Conservation (phyloP, 805 yeast genomes). For the Hanseniaspora valbyensis region DNA sequence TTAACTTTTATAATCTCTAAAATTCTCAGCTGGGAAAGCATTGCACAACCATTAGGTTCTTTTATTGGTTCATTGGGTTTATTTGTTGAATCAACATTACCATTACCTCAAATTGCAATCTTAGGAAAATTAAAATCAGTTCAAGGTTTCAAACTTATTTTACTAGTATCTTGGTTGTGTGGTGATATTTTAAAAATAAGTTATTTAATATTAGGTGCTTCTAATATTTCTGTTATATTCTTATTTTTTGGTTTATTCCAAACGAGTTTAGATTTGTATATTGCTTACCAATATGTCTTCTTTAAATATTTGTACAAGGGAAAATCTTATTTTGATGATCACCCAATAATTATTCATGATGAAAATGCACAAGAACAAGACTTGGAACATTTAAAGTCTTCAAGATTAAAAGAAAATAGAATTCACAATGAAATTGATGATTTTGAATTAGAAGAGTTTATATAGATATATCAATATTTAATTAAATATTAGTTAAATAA, state of each 20-base stretch:
- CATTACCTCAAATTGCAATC: conserved; percentile 68
- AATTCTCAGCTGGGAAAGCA: conserved; percentile 33
- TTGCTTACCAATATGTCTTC: conserved; percentile 61
- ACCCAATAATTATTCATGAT: conserved; percentile 8
- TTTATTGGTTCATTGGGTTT: conserved; percentile 53
- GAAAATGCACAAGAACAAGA: conserved; percentile 2
- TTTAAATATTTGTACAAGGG: conserved; percentile 36
- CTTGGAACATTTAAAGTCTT: background rate
- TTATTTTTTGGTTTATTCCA: conserved; percentile 66
- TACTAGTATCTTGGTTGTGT: conserved; percentile 74
- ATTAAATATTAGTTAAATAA: background rate
- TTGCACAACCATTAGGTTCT: conserved; percentile 43
- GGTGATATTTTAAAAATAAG: conserved; percentile 75
- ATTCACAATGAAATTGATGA: conserved; percentile 13
- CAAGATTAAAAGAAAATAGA: conserved; percentile 6
- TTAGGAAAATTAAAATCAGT: conserved; percentile 55
- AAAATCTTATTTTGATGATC: conserved; percentile 15
- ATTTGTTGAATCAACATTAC: conserved; percentile 59
- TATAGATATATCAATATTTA: background rate
- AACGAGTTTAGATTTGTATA: conserved; percentile 59
- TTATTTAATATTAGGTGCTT: conserved; percentile 66
- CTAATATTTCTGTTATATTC: conserved; percentile 53
- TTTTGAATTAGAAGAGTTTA: conserved; percentile 14
- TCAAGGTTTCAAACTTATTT: conserved; percentile 66
- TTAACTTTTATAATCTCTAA: conserved; percentile 27